Base-by-base conservation (phyloP, 495 filamentous ascomycete genomes). In the Hypoxylon cercidicola region DNA sequence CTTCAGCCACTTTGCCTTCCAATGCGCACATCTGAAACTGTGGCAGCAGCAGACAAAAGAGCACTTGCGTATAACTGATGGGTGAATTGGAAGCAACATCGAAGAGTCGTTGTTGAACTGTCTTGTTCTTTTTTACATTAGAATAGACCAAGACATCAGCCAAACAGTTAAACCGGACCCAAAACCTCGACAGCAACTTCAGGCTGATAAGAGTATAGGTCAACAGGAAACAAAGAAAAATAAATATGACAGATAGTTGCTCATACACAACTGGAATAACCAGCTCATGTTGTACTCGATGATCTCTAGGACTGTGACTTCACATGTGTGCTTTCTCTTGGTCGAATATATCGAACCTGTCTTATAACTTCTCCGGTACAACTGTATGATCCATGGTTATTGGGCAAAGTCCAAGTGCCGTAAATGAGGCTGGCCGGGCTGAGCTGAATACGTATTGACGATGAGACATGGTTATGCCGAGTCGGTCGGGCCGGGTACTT, bases 401-500 rank as follows among this genome's bases (percentile, higher is more conserved):
- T 0, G 20, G 43, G 43, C 48, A 23, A 54, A 39, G 48, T 55
- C 32, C 35, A 44, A 46, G 47, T 54, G 23, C 35, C 23, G 41
- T 58, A 32, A 32, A 32, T 39, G 40, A 67, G 58, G 64, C 58
- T 67, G 53, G 55, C 32, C 45, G 49, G 45, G 47, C 28, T 52
- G 47, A 56, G 46, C 52, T 47, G 47, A 48, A 43, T 28, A 51
- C 40, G 46, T 56, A 43, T 35, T 21, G 34, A 32, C 10, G n/a
- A 34, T 63, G 32, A 46, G 35, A 32, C 23, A 63, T 21, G 55
- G 32, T 45, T 35, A 41, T 48, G 30, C 23, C 32, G 45, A 56
- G 13, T 52, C 21, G 41, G 35, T 35, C 23, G 45, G 43, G 25
- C 21, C 23, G 45, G 52, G 56, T 66, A 56, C 10, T 9, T 52